Base-by-base conservation (phyloP, 2,329 filamentous ascomycete species). In the Trichoderma arundinaceum region DNA sequence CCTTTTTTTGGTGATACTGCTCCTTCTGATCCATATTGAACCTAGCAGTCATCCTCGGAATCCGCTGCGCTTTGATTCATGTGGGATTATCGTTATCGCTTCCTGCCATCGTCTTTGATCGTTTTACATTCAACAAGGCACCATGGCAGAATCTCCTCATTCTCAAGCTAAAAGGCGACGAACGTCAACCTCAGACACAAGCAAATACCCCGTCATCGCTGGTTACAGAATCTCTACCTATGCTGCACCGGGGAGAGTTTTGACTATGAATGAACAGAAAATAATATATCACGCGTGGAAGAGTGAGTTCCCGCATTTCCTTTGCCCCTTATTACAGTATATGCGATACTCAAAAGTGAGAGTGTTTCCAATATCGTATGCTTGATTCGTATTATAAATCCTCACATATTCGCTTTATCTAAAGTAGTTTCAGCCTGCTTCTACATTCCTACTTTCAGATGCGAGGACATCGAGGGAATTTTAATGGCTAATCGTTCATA, bases 211-310 rank as follows among this genome's bases (percentile, higher is more conserved):
- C 58, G 22, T 61, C 19, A 33, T 61, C 35, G 46, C 58, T 39
- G 58, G 58, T 9, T 61, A 61, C 22, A 61, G 58, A 52, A 61
- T 61, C 35, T 39, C 58, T 35, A 51, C 35, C 17, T 61, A 61
- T 32, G 58, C 35, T 13, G 19, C 35, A 7, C 46, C 58, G 4
- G 58, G 58, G 19, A 61, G 13, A 15, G 19, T 41, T 13, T 19
- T 61, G 46, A 61, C 58, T n/a, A 52, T 61, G 58, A 43, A 33
- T 38, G 58, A 61, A 39, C 58, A 61, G 5, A 52, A 33, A 32
- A 43, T 61, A 9, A 61, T 61, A 41, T 61, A 61, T 12, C 46
- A 43, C 15, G 46, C 58, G 4, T 61, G 58, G 58, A 61, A 33
- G 15, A 52, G 58, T 61, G 33, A 61, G 58, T 61, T 33, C 41